phyloP scores from a whole-genome alignment of 108 stramenopile genomes.

The Schizochytrium sp. region DNA sequence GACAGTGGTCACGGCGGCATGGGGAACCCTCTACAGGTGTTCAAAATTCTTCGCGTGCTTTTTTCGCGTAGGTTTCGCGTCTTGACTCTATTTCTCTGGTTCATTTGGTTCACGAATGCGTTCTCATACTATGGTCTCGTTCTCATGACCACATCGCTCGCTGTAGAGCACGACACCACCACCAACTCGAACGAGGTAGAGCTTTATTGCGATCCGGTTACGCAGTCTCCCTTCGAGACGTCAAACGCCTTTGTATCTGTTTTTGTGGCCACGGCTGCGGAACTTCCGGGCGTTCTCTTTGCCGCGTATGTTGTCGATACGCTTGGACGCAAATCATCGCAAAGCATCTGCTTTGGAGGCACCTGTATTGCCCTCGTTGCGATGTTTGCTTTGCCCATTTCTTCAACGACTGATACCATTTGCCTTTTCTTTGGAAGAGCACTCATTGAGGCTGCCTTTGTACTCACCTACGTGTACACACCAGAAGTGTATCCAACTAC shows the following conservation, averaged over 20 bases:
- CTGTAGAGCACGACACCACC: background rate
- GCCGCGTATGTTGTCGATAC: background rate
- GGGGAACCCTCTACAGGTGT: background rate
- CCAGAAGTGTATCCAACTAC: conserved; percentile 22
- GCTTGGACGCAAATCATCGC: background rate
- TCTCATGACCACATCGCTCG: conserved; percentile 7
- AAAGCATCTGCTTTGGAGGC: background rate
- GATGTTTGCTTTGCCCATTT: background rate
- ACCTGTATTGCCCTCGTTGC: background rate
- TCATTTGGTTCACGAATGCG: conserved; percentile 18
- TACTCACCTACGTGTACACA: background rate
- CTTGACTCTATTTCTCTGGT: background rate
- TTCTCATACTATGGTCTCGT: conserved; percentile 22
- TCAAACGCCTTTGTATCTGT: background rate
- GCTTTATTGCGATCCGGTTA: background rate
- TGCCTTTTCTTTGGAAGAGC: conserved; percentile 13
- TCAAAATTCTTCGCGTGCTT: background rate
- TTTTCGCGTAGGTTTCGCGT: background rate
- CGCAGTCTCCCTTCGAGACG: background rate
- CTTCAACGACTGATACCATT: background rate
- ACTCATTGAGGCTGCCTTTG: background rate
- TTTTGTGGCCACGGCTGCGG: background rate
- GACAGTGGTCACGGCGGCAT: background rate
- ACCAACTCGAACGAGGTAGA: background rate
- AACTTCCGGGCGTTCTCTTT: conserved; percentile 12